Evolutionary conservation across 192 early-diverging fungal species (phyloP), one percentile per base, ranked within the genome.

Genomic region (Kappamyces sp.): DNA sequence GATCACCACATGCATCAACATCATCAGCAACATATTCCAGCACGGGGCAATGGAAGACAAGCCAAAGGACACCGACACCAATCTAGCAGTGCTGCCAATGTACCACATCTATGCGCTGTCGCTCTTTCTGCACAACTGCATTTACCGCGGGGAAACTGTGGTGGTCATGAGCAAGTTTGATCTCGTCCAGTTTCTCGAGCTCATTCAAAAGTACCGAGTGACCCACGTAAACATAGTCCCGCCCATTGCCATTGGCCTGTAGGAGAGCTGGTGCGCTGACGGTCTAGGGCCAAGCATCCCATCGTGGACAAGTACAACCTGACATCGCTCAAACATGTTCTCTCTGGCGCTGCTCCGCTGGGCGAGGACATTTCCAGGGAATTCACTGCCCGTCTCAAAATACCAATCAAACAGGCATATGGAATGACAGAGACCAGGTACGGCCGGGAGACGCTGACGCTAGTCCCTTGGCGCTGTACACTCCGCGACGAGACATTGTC

Each of bases 301-400:
- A 67, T 84, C 49, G 84, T 86, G 36, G 69, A 74, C 40, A 80
- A 90, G 23, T 93, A 78, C 60, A 79, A 91, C 51, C 66, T 94
- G 44, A 75, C 83, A 0, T 83, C 78, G 37, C 74, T 93, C 6
- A 58, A 75, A 15, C 66, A 65, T 23, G 59, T 89, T 46, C 71
- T 81, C 55, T 87, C 79, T 49, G 91, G 89, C 31, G 91, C 92
- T 0, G 94, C 94, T 2, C 91, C 91, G 2, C 71, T 94, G 7
- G 74, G 75, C 34, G 74, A 72, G 51, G 88, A 91, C 41, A 69
- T 92, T 36, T 74, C 79, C 51, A 49, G 62, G 7, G 75, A 78
- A 50, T 71, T 86, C 40, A 51, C 66, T 73, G 79, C 76, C 79
- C 86, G 71, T 15, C 37, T 73, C 4, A 65, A 65, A 1, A 54